Conservation (phyloP, 179 eudicot genomes). For the Spinacia oleracea region DNA sequence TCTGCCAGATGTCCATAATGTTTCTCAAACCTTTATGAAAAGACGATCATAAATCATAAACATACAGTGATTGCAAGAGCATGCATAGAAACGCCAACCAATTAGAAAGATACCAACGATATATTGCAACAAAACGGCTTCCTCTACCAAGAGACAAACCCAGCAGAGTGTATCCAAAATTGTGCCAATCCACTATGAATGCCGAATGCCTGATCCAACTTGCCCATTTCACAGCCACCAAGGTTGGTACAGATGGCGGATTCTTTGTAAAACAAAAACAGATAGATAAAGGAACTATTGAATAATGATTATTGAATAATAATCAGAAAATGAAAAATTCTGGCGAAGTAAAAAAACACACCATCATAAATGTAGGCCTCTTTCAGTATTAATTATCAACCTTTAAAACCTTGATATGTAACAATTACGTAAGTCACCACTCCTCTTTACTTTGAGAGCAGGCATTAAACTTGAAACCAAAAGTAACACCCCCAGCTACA, state of each 20-base stretch:
- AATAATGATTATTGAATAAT: too few relatives aligned
- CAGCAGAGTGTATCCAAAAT: conserved; percentile 92
- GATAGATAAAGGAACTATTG: neutral
- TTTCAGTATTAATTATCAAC: neutral
- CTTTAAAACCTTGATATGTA: neutral
- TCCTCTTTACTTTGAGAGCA: neutral
- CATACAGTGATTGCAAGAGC: neutral
- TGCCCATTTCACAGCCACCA: conserved; percentile 90
- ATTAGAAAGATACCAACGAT: conserved; percentile 61
- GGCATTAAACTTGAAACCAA: neutral
- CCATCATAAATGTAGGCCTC: neutral
- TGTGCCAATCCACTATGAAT: conserved; percentile 93
- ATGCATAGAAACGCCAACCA: conserved; percentile 6
- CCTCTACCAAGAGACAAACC: conserved; percentile 91
- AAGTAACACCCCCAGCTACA: neutral
- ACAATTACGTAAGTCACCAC: neutral
- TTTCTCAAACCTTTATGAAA: conserved; percentile 68
- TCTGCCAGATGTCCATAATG: conserved; percentile 83
- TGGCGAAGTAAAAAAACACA: neutral
- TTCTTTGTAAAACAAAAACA: conserved; percentile 46
- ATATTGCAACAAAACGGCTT: conserved; percentile 71
- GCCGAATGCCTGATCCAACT: conserved; percentile 78
- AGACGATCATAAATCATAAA: conserved; percentile 13
- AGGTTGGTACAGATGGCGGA: conserved; percentile 95
- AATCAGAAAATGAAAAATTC: neutral